Evolutionary conservation across 139 green algal genomes (phyloP).

Genomic region (Tetradesmus lagerheimii): DNA sequence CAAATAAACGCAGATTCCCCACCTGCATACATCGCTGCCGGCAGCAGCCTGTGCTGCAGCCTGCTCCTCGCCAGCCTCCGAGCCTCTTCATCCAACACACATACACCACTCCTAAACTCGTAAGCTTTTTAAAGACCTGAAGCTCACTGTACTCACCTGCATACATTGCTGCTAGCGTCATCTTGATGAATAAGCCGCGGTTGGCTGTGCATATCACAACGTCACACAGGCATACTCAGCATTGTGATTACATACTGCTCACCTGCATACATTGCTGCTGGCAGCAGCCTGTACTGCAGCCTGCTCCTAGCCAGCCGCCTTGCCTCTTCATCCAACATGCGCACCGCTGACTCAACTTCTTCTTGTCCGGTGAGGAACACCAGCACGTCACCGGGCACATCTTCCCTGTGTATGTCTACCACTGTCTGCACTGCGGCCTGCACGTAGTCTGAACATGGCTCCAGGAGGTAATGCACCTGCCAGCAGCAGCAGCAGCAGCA

Average conservation of each 20-base stretch:
- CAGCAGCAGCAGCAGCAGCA: neutral
- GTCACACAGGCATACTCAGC: too few relatives aligned
- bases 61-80: constrained; percentile 47
- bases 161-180: too few relatives aligned
- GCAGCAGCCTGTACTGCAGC: constrained; percentile 62
- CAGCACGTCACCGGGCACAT: constrained; percentile 92
- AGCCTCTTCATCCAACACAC: constrained; percentile 79
- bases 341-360: constrained; percentile 77
- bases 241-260: too few relatives aligned
- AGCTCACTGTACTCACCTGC: too few relatives aligned
- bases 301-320: constrained; percentile 48
- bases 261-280: constrained; percentile 80
- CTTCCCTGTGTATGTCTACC: constrained; percentile 78
- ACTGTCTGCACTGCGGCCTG: constrained; percentile 77
- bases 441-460: constrained; percentile 81
- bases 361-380: constrained; percentile 91
- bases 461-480: constrained; percentile 85
- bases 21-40: constrained; percentile 80
- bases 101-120: too few relatives aligned
- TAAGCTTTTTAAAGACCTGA: too few relatives aligned
- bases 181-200: too few relatives aligned
- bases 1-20: too few relatives aligned
- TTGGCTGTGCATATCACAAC: too few relatives aligned
- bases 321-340: constrained; percentile 76
- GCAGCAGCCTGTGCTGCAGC: constrained; percentile 61